Conservation (phyloP, 768 basidiomycete species). For the Suillus spraguei region DNA sequence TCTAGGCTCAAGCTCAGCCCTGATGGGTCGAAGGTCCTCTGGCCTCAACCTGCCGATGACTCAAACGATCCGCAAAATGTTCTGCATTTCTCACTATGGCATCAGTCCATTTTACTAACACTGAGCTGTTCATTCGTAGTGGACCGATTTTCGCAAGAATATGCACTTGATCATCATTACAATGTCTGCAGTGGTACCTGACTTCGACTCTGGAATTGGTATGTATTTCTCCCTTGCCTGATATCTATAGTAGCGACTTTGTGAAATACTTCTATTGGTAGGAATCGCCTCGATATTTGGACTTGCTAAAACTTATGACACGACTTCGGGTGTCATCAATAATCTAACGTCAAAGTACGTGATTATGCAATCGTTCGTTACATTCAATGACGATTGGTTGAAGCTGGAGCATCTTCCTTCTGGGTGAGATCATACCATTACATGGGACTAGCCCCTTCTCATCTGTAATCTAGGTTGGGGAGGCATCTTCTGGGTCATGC, state of each 20-base stretch:
- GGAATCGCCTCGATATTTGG: slow-evolving; percentile 55
- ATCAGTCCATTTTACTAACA: neutral
- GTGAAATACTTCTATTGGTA: slow-evolving; percentile 15
- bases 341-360: slow-evolving; percentile 48
- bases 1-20: slow-evolving; percentile 46
- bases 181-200: slow-evolving; percentile 54
- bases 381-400: slow-evolving; percentile 9
- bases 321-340: slow-evolving; percentile 51
- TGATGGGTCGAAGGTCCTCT: slow-evolving; percentile 50
- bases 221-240: slow-evolving; percentile 4
- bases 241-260: neutral
- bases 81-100: slow-evolving; percentile 14
- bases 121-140: slow-evolving; percentile 32
- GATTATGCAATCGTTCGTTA: neutral
- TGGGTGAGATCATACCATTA: slow-evolving; percentile 33
- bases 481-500: slow-evolving; percentile 31
- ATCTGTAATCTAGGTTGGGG: slow-evolving; percentile 26
- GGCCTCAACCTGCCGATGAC: slow-evolving; percentile 55
- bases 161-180: slow-evolving; percentile 51
- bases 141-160: slow-evolving; percentile 47
- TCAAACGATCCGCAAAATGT: slow-evolving; percentile 59
- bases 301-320: slow-evolving; percentile 45
- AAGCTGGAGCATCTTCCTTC: slow-evolving; percentile 51
- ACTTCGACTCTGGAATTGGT: slow-evolving; percentile 58
- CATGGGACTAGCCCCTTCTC: neutral